These are phyloP conservation scores for Clavispora phyllophila DNA, from an alignment of 805 yeast genomes.

Conservation along the genomic window DNA sequence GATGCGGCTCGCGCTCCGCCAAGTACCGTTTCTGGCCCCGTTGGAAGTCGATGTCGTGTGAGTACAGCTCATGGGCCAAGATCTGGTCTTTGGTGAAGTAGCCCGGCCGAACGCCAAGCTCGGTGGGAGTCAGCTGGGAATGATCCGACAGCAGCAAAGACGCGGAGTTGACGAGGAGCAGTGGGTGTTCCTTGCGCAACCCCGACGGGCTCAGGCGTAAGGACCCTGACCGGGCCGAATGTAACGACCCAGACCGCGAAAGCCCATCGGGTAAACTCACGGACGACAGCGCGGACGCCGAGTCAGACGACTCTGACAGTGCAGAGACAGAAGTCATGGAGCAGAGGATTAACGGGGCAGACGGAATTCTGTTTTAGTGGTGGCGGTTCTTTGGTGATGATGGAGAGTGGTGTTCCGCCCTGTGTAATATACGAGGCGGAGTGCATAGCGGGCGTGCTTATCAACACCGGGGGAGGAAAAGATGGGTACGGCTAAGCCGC, in stretches of 20 bases:
- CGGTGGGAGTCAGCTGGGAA: slow-evolving; percentile 1
- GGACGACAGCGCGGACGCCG: not conserved
- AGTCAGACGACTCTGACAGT: not conserved
- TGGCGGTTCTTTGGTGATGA: not conserved
- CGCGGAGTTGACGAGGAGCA: not conserved
- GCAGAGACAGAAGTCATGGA: not conserved
- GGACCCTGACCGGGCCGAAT: not conserved
- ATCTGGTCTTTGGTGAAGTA: slow-evolving; percentile 10
- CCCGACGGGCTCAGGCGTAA: not conserved
- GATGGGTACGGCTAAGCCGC: too few species aligned
- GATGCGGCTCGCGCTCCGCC: slow-evolving; percentile 8
- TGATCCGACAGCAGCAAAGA: not conserved
- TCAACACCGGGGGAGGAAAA: not conserved
- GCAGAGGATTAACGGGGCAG: not conserved
- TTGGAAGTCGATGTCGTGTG: slow-evolving; percentile 22
- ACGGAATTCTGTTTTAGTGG: not conserved
- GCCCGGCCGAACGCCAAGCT: not conserved
- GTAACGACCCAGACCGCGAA: not conserved
- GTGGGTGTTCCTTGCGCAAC: not conserved
- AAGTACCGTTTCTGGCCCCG: slow-evolving; percentile 17
- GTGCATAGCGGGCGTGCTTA: not conserved
- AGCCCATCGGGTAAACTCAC: not conserved
- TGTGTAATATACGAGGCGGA: not conserved
- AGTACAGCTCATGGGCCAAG: slow-evolving; percentile 20
- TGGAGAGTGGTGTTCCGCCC: not conserved